Conservation (phyloP, 176 grass and related monocot genomes). For the Eragrostis curvula region DNA sequence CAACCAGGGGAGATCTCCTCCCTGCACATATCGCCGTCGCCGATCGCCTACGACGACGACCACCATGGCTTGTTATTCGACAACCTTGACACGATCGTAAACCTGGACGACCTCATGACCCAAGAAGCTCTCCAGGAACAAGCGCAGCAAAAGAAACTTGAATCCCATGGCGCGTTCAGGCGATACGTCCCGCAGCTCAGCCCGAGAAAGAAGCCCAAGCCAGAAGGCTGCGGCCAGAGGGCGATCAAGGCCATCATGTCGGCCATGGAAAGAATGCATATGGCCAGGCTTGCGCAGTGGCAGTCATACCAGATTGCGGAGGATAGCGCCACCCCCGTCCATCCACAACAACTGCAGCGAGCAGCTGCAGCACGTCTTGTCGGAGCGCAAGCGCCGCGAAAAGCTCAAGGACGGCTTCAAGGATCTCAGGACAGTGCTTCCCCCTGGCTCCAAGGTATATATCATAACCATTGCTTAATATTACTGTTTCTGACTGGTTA, state of each 20-base stretch:
- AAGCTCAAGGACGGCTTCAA: slow-evolving; percentile 57
- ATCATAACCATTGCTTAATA: neutral
- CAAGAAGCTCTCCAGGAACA: neutral
- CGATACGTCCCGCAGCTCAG: slow-evolving; percentile 6
- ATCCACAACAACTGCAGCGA: neutral
- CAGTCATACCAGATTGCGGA: slow-evolving; percentile 22
- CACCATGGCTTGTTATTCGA: neutral
- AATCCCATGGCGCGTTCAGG: slow-evolving; percentile 9
- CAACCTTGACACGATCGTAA: neutral
- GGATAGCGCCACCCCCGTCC: neutral
- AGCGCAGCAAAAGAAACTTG: neutral
- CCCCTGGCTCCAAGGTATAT: slow-evolving; percentile 40
- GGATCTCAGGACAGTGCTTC: slow-evolving; percentile 43
- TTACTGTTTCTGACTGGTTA: too few relatives aligned
- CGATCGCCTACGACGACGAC: neutral
- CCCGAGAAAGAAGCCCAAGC: slow-evolving; percentile 25
- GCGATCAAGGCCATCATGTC: slow-evolving; percentile 33
- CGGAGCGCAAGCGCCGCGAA: slow-evolving; percentile 53
- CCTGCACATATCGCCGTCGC: neutral
- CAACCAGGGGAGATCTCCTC: slow-evolving; percentile 10
- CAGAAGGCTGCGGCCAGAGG: slow-evolving; percentile 17
- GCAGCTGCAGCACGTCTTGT: slow-evolving; percentile 50
- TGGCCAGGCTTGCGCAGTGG: slow-evolving; percentile 2
- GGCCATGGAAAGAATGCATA: slow-evolving; percentile 13
- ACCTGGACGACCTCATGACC: neutral